phyloP scores from a whole-genome alignment of 164 flowering plant genomes.

The Taxillus chinensis region DNA sequence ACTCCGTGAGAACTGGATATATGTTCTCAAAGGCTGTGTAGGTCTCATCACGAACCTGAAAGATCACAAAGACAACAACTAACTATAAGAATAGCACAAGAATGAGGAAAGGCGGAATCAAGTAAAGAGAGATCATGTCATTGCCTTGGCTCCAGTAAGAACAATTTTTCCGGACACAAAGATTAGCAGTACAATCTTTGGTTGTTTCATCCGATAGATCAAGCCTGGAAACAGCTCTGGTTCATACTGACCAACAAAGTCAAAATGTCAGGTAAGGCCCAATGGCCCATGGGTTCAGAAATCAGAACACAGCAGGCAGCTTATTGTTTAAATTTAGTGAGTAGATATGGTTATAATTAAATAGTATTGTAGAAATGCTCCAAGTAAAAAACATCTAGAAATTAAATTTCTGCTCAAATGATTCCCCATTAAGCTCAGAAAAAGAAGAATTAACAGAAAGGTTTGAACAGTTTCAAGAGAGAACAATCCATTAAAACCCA shows the following conservation, averaged over 20 bases:
- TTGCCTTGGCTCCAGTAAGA: constrained; percentile 88
- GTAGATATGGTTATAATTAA: too few relatives aligned
- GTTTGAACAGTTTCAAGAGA: too few relatives aligned
- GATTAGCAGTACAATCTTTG: constrained; percentile 78
- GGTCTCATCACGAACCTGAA: constrained; percentile 67
- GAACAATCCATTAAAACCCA: background rate
- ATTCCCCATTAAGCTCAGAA: too few relatives aligned
- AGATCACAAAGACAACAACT: background rate
- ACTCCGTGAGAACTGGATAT: constrained; percentile 73
- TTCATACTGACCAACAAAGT: constrained; percentile 57
- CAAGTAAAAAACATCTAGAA: too few relatives aligned
- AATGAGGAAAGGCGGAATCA: background rate
- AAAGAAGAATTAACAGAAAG: too few relatives aligned
- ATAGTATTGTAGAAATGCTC: too few relatives aligned
- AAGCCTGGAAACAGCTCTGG: constrained; percentile 92
- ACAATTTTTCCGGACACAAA: constrained; percentile 93
- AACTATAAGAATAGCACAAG: background rate
- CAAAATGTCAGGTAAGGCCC: background rate
- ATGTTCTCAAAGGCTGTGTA: constrained; percentile 81
- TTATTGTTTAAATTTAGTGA: too few relatives aligned
- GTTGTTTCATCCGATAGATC: constrained; percentile 93
- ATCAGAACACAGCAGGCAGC: too few relatives aligned
- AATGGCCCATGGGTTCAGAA: too few relatives aligned
- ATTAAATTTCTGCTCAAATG: too few relatives aligned
- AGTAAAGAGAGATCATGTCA: background rate